Conservation (phyloP, 176 grass and related monocot species). For the Metroxylon sagu region DNA sequence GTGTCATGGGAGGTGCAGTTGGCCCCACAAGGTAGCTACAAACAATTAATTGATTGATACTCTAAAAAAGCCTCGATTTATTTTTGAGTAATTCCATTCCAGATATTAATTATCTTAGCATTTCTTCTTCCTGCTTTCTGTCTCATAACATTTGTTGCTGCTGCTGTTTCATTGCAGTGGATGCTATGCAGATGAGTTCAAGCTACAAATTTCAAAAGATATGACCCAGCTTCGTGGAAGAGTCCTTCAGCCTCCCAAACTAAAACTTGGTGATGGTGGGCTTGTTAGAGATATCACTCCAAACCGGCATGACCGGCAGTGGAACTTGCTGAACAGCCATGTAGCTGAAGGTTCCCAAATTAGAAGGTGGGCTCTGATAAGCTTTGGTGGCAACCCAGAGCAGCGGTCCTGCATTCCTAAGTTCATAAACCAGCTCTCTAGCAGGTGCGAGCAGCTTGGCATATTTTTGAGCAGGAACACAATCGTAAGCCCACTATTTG, state of each 20-base stretch:
- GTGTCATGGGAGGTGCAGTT: constrained; percentile 48
- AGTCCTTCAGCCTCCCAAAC: constrained; percentile 86
- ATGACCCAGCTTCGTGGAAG: constrained; percentile 90
- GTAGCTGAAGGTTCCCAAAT: constrained; percentile 73
- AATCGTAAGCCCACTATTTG: constrained; percentile 55
- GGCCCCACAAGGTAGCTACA: constrained; percentile 44
- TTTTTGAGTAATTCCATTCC: too few relatives aligned
- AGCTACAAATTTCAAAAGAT: constrained; percentile 61
- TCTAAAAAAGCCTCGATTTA: too few relatives aligned
- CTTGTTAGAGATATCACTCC: constrained; percentile 76
- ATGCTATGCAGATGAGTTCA: constrained; percentile 60
- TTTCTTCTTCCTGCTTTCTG: too few relatives aligned
- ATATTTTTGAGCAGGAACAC: constrained; percentile 69
- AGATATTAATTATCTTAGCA: too few relatives aligned
- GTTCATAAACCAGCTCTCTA: constrained; percentile 70
- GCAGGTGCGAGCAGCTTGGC: constrained; percentile 72
- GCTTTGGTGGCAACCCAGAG: constrained; percentile 71
- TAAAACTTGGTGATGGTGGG: constrained; percentile 65
- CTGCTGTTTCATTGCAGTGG: constrained; percentile 42
- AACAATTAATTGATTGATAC: too few relatives aligned
- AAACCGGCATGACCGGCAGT: constrained; percentile 68
- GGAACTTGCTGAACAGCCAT: constrained; percentile 81
- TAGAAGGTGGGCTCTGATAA: constrained; percentile 81
- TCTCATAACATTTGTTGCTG: not conserved
- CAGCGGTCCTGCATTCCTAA: constrained; percentile 63